phyloP scores from a whole-genome alignment of 345 rosid genomes.

The Psidium friedrichsthalianum region DNA sequence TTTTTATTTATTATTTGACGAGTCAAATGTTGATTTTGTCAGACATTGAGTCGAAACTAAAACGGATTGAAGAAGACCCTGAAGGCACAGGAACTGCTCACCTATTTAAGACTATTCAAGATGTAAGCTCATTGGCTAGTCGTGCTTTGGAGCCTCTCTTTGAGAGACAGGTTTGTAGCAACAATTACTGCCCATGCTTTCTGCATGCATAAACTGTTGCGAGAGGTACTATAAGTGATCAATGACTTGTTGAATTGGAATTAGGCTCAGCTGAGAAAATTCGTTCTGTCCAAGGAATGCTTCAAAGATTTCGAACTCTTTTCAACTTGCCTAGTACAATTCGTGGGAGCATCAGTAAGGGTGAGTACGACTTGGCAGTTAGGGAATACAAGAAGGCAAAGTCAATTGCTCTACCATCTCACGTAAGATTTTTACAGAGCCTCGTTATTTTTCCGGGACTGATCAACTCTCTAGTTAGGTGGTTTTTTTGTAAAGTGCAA shows the following conservation, averaged over 20 bases:
- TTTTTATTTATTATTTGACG: not conserved
- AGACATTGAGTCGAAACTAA: slow-evolving; percentile 95
- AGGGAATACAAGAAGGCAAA: slow-evolving; percentile 98
- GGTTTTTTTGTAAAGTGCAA: not conserved
- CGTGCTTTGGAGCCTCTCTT: slow-evolving; percentile 89
- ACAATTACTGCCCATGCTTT: not conserved
- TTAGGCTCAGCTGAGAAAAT: slow-evolving; percentile 99
- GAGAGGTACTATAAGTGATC: not conserved
- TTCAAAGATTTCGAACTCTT: slow-evolving; percentile 89
- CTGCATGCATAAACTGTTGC: not conserved
- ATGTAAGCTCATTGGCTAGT: slow-evolving; percentile 69
- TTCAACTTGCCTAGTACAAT: slow-evolving; percentile 95
- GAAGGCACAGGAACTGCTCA: slow-evolving; percentile 95
- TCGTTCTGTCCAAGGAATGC: slow-evolving; percentile 97
- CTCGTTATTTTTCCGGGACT: no score
- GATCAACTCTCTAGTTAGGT: not conserved
- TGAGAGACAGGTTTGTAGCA: slow-evolving; percentile 83
- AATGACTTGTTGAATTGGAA: not conserved
- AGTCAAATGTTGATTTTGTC: not conserved
- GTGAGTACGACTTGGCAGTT: slow-evolving; percentile 93
- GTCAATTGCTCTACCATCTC: slow-evolving; percentile 90
- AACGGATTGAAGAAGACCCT: slow-evolving; percentile 91
- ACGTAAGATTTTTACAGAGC: slow-evolving; percentile 34
- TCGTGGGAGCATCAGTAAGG: slow-evolving; percentile 87
- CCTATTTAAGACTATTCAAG: slow-evolving; percentile 67